These are phyloP conservation scores for Scleroderma bovista DNA, from an alignment of 768 basidiomycete species.

Conservation along the genomic window DNA sequence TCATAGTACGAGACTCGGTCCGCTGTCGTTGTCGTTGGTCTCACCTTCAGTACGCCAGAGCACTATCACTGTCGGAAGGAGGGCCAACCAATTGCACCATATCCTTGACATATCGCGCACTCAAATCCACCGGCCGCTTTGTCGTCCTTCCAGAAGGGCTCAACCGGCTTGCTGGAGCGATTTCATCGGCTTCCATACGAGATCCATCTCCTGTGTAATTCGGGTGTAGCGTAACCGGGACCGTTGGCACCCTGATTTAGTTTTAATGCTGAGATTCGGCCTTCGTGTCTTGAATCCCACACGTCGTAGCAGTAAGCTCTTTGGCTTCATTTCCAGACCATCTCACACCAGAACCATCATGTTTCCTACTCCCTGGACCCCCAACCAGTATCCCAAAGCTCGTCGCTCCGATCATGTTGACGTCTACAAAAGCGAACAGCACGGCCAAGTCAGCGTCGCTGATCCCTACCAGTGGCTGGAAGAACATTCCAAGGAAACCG, in stretches of 20 bases:
- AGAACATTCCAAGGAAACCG: conserved; percentile 54
- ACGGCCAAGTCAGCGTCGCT: conserved; percentile 56
- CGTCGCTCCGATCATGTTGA: conserved; percentile 65
- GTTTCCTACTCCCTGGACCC: conserved; percentile 45
- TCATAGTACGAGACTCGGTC: too few relatives aligned
- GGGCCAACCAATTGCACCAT: too few relatives aligned
- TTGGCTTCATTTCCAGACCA: conserved; percentile 14
- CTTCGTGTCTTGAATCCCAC: conserved; percentile 14
- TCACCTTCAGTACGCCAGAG: too few relatives aligned
- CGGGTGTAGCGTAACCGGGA: conserved; percentile 10
- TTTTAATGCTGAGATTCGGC: conserved; percentile 15
- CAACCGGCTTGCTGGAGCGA: background rate
- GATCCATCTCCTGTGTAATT: background rate
- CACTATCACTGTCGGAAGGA: too few relatives aligned
- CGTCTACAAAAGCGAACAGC: conserved; percentile 57
- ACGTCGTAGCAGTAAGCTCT: conserved; percentile 15
- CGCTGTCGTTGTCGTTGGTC: too few relatives aligned
- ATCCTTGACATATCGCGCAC: too few relatives aligned
- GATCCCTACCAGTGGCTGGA: conserved; percentile 81
- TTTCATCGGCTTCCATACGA: background rate
- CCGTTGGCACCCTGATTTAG: conserved; percentile 28
- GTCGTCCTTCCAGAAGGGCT: background rate
- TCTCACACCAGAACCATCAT: conserved; percentile 21
- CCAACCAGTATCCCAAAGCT: conserved; percentile 57
- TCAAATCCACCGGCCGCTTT: background rate